Evolutionary conservation across 2,329 filamentous ascomycete genomes (phyloP), one percentile per base, ranked within the genome.

Genomic region (Sporothrix euskadiensis): DNA sequence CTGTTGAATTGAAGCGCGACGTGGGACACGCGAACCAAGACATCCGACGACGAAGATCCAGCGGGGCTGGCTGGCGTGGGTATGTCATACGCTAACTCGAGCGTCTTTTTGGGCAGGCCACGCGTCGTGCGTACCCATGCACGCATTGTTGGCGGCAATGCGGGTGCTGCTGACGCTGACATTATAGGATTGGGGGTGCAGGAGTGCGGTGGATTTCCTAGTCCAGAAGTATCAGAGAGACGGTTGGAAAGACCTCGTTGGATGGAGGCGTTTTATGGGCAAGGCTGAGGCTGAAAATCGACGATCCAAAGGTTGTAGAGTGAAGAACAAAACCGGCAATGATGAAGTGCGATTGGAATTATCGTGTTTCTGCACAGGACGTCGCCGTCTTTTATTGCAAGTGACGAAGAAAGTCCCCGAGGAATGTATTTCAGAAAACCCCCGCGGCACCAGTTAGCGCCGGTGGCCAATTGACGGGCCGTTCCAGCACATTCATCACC

Each of bases 1-100:
- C 81, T 80, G 71, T 76, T 80, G 5, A 80, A 80, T 73, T 82
- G 81, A 52, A 82, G 78, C 39, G 81, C 76, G 4, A 80, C 78
- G 76, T 81, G 77, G 14, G 79, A 77, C 44, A 81, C 76, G 65
- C 75, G 78, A 71, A 82, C 69, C 63, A 81, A 77, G 66, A 82
- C 73, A 52, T 80, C 76, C 14, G 73, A 35, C 44, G 73, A 74
- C 6, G 49, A 22, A 7, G 44, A 52, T 9, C 68, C 71, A 4
- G 59, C n/a, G 41, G 73, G 73, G 6, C 41, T 35, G 57, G 44
- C 56, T 5, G 73, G 73, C 32, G 41, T 56, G 12, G 68, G 59
- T 10, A 73, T 7, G 35, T 44, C 44, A 14, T 19, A n/a, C 9
- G n/a, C 61, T 32, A 74, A 61, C 71, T 56, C 30, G 16, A 74